Evolutionary conservation across 768 basidiomycete species (phyloP), one percentile per base, ranked within the genome.

Genomic region (Boletus pseudo-olivaceus): DNA sequence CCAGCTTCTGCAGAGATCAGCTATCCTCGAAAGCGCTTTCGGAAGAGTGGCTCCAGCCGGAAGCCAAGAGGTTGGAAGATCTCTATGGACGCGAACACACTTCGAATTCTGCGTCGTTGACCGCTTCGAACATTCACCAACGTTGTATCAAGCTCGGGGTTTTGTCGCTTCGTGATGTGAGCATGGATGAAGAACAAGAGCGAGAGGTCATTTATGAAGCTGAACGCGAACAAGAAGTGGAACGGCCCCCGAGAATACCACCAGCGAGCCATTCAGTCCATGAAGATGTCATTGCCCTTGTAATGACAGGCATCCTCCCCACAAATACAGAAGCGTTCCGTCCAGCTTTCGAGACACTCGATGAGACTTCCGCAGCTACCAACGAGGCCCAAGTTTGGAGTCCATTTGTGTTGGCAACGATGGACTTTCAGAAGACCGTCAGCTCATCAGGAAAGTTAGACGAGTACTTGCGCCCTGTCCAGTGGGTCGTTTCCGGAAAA

Each of bases 101-200:
- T 19, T 46, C 40, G 0, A 52, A 32, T 1, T 23, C 29, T n/a
- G 0, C 26, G 17, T 6, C 29, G 1, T 10, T 34, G 19, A 9
- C n/a, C 4, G 34, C 42, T 12, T 41, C 56, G 15, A 51, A 55
- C 2, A 64, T 67, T 37, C 57, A 23, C 14, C 41, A 37, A 12
- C 60, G 39, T 37, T 68, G 66, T 10, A 19, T 2, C 2, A 33
- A 53, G 8, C 66, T 66, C 26, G 67, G 64, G 0, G 19, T 67
- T 27, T 32, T 32, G 12, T 51, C 54, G 5, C 35, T 55, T 0
- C 58, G 56, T 1, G 60, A 66, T 35, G 56, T 55, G 32, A 59
- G 53, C 26, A 59, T 78, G 62, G 73, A 74, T 27, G 78, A 81
- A 58, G 81, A 81, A 53, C 80, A 81, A 55, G 81, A 82, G 50